Evolutionary conservation across 148 eudicot species (phyloP).

Genomic region (Camellia lanceoleosa): DNA sequence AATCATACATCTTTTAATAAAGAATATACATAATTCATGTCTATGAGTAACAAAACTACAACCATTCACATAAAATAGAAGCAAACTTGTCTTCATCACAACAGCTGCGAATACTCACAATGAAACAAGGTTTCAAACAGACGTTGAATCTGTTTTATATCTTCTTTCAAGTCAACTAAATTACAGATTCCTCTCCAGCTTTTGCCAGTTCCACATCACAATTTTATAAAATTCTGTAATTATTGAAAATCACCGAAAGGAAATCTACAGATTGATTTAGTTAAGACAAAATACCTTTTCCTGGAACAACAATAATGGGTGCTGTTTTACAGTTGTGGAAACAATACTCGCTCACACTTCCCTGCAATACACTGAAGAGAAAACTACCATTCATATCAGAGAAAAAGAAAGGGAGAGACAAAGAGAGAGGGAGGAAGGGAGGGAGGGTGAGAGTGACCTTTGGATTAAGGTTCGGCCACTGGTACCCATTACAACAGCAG

Average conservation of each 20-base stretch:
- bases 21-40: background rate
- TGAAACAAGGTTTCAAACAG: background rate
- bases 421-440: background rate
- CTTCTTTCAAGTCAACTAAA: slow-evolving; percentile 27
- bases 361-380: slow-evolving; percentile 69
- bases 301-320: slow-evolving; percentile 82
- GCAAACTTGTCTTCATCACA: slow-evolving; percentile 20
- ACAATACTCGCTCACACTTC: slow-evolving; percentile 90
- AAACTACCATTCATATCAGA: background rate
- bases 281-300: slow-evolving; percentile 53
- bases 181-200: slow-evolving; percentile 77
- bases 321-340: slow-evolving; percentile 84
- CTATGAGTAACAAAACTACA: background rate
- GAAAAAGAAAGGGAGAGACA: slow-evolving; percentile 10
- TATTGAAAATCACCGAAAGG: background rate
- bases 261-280: slow-evolving; percentile 10
- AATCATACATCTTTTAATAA: background rate
- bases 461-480: slow-evolving; percentile 82
- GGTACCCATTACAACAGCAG: slow-evolving; percentile 79
- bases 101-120: slow-evolving; percentile 7
- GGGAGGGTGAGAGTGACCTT: slow-evolving; percentile 36
- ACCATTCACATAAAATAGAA: slow-evolving; percentile 1
- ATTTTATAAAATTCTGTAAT: background rate
- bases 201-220: slow-evolving; percentile 38
- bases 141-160: background rate